A percentile compares a stretch with the other conserved stretches of the same genome.
These are phyloP conservation scores for Coleophoma crateriformis DNA, from an alignment of 2,329 filamentous ascomycete genomes.

Conservation along the genomic window DNA sequence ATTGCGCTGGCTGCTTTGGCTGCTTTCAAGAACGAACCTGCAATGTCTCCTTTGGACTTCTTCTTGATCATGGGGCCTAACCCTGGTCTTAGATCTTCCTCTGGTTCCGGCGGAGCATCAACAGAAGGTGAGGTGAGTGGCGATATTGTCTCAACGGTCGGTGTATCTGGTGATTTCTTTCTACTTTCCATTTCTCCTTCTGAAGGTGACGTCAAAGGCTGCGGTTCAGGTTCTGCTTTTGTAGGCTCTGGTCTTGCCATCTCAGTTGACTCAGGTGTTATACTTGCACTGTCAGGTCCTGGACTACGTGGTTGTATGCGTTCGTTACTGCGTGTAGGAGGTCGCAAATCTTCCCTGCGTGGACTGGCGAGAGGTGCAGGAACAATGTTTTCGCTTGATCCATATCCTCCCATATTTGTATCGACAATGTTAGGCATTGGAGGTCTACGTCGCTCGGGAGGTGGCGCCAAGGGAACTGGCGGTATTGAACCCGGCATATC, in stretches of 20 bases:
- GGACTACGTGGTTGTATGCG: conserved; percentile 13
- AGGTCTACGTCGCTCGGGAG: conserved; percentile 27
- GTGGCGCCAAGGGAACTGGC: conserved; percentile 21
- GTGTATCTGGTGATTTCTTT: no score
- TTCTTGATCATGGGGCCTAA: conserved; percentile 88
- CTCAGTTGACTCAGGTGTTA: background rate
- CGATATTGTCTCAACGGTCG: conserved; percentile 3
- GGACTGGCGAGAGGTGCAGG: conserved; percentile 30
- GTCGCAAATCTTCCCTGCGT: conserved; percentile 25
- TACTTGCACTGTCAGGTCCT: conserved; percentile 7
- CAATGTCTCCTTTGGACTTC: conserved; percentile 69
- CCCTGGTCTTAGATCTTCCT: conserved; percentile 56
- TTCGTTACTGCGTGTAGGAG: conserved; percentile 27
- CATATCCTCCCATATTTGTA: conserved; percentile 11
- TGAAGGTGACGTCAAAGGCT: conserved; percentile 1
- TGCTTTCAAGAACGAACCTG: conserved; percentile 73
- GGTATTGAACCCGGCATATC: conserved; percentile 19
- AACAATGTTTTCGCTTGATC: conserved; percentile 23
- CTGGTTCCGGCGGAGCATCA: conserved; percentile 6
- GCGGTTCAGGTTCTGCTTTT: background rate
- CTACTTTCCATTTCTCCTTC: background rate
- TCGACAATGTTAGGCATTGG: conserved; percentile 23
- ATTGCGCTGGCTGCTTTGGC: conserved; percentile 58
- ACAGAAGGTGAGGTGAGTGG: conserved; percentile 3
- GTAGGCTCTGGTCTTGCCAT: background rate